A percentile compares a stretch with the other conserved stretches of the same genome.
These are phyloP conservation scores for Globisporangium alternatum DNA, from an alignment of 352 stramenopile genomes.

Conservation along the genomic window DNA sequence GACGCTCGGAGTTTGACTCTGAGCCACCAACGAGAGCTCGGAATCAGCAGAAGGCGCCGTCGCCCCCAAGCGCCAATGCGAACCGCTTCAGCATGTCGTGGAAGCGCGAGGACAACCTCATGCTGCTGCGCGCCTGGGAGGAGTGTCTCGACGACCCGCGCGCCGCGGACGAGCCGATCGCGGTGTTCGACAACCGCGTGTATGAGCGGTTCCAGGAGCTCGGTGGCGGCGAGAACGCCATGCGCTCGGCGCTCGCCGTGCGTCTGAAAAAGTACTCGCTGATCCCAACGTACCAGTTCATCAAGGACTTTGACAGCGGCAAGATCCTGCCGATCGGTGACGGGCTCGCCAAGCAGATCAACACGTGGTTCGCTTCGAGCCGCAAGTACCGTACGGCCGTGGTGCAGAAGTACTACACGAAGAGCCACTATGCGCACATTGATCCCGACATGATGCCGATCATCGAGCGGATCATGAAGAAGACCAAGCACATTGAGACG, in stretches of 20 bases:
- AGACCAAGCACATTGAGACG: neutral
- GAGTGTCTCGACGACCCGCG: conserved; percentile 5
- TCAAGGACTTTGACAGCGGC: conserved; percentile 9
- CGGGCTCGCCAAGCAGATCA: neutral
- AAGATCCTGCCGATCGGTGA: neutral
- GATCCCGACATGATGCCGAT: conserved; percentile 10
- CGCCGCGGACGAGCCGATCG: neutral
- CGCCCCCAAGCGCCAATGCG: neutral
- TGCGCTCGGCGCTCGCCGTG: conserved; percentile 6
- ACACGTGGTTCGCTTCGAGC: conserved; percentile 6
- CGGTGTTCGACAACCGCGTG: conserved; percentile 9
- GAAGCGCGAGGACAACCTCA: conserved; percentile 10
- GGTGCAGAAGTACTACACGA: conserved; percentile 9
- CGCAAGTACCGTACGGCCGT: conserved; percentile 9
- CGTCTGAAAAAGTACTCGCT: conserved; percentile 16
- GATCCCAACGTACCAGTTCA: conserved; percentile 14
- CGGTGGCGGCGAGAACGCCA: neutral
- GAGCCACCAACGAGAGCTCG: neutral
- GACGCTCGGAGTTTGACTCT: neutral
- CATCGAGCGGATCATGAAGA: conserved; percentile 11
- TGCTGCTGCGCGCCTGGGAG: conserved; percentile 12
- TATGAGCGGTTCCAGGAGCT: conserved; percentile 12
- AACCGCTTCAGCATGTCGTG: conserved; percentile 9
- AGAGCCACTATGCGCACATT: conserved; percentile 14
- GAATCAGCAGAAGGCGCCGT: neutral